A percentile compares a stretch with the other conserved stretches of the same genome.
Conservation (phyloP, 2,329 filamentous ascomycete species). For the Pestalotiopsis sp. region DNA sequence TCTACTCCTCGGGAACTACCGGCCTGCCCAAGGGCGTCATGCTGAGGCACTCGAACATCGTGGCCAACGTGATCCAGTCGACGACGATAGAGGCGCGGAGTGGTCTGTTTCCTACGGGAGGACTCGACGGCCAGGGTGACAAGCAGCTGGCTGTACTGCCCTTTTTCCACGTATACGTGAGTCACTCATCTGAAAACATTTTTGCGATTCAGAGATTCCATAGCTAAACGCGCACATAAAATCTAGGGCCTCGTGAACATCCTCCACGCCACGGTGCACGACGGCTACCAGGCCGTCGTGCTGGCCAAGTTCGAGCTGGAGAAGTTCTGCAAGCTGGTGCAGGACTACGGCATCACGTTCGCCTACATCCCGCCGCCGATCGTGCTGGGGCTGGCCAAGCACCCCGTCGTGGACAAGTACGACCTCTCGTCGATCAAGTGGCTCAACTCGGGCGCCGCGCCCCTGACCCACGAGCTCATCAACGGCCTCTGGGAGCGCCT, state of each 20-base stretch:
- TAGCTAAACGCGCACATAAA: background rate
- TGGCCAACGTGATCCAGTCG: conserved; percentile 70
- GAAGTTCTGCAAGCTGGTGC: conserved; percentile 75
- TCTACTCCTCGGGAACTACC: conserved; percentile 89
- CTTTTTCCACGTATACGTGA: conserved; percentile 89
- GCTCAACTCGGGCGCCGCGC: conserved; percentile 87
- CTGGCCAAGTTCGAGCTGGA: conserved; percentile 83
- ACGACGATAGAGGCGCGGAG: conserved; percentile 55
- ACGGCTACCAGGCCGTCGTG: conserved; percentile 68
- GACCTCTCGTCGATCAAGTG: conserved; percentile 78
- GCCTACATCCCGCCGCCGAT: conserved; percentile 85
- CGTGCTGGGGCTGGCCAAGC: conserved; percentile 77
- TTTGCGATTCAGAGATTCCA: background rate
- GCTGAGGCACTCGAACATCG: conserved; percentile 81
- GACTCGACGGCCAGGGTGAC: conserved; percentile 66
- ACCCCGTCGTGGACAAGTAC: conserved; percentile 77
- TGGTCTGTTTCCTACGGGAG: conserved; percentile 56
- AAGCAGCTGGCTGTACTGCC: conserved; percentile 78
- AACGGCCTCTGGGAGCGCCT: conserved; percentile 74
- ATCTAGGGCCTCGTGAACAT: conserved; percentile 68
- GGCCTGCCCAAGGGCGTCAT: conserved; percentile 91
- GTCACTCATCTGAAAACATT: conserved; percentile 24
- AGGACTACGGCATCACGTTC: conserved; percentile 76
- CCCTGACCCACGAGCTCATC: conserved; percentile 79
- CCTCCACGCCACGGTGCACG: conserved; percentile 67